A percentile compares a stretch with the other conserved stretches of the same genome.
phyloP scores from a whole-genome alignment of 2,329 filamentous ascomycete species.

The Myriosclerotinia duriaeana region DNA sequence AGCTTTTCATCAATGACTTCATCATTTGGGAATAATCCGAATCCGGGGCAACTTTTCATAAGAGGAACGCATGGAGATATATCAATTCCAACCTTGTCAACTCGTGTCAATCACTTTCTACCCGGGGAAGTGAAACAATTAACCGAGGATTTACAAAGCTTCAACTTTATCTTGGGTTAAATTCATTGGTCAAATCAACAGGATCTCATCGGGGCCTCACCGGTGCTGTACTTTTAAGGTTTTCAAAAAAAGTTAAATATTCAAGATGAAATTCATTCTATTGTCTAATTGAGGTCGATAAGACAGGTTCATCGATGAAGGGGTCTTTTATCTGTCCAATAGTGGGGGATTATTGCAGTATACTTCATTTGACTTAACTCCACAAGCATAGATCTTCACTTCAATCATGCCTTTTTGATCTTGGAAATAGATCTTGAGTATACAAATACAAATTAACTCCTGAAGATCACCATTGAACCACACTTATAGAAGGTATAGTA shows the following conservation, averaged over 20 bases:
- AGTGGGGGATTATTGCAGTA: no score
- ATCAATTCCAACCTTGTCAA: constrained; percentile 14
- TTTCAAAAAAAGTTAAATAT: neutral
- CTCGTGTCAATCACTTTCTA: neutral
- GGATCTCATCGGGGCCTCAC: neutral
- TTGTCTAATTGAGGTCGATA: neutral
- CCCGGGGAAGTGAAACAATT: constrained; percentile 18
- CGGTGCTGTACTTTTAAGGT: neutral
- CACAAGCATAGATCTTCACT: no score
- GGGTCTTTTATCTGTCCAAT: neutral
- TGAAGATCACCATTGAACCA: constrained; percentile 18
- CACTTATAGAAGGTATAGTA: constrained; percentile 12
- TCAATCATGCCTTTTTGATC: no score
- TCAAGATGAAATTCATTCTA: neutral
- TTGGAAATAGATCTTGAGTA: no score
- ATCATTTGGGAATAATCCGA: no score
- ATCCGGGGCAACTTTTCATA: no score
- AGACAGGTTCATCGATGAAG: neutral
- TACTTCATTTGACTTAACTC: no score
- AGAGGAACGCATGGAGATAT: neutral
- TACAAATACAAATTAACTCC: neutral
- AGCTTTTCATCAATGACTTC: no score
- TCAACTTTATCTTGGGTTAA: neutral
- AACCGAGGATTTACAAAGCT: constrained; percentile 1
- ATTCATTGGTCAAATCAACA: neutral